Evolutionary conservation across 805 yeast genomes (phyloP).

Genomic region (Wickerhamiella spandovensis): DNA sequence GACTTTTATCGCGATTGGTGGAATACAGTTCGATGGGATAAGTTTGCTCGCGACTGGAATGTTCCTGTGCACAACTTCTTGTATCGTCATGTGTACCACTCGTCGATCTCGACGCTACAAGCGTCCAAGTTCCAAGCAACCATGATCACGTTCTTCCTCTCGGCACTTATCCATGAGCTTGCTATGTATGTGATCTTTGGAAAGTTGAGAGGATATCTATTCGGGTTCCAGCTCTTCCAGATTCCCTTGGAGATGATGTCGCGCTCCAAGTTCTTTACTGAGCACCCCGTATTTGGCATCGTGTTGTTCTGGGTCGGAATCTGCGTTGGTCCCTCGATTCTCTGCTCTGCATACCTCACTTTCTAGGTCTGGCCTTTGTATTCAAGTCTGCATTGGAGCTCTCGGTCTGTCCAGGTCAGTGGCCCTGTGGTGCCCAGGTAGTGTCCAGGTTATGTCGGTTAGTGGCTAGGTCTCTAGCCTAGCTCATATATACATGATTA

Average conservation of each 20-base stretch:
- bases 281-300: conserved; percentile 54
- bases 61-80: conserved; percentile 83
- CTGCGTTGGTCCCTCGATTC: conserved; percentile 75
- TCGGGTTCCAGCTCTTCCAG: conserved; percentile 76
- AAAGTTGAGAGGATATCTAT: conserved; percentile 64
- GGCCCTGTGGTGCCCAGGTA: too few species aligned
- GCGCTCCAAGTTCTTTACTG: conserved; percentile 42
- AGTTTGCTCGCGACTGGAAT: conserved; percentile 90
- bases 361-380: conserved; percentile 31
- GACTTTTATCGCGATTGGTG: conserved; percentile 96
- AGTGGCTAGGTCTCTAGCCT: too few species aligned
- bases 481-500: not conserved
- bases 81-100: conserved; percentile 86
- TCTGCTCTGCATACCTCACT: conserved; percentile 71
- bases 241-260: conserved; percentile 62
- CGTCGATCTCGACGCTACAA: conserved; percentile 64
- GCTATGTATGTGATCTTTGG: conserved; percentile 84
- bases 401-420: too few species aligned
- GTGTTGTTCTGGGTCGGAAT: conserved; percentile 85
- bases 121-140: conserved; percentile 59
- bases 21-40: conserved; percentile 89
- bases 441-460: too few species aligned
- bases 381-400: not conserved
- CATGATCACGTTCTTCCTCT: conserved; percentile 42
- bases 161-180: conserved; percentile 76